Evolutionary conservation across 352 stramenopile species (phyloP).

Genomic region (Globisporangium orthogonon): DNA sequence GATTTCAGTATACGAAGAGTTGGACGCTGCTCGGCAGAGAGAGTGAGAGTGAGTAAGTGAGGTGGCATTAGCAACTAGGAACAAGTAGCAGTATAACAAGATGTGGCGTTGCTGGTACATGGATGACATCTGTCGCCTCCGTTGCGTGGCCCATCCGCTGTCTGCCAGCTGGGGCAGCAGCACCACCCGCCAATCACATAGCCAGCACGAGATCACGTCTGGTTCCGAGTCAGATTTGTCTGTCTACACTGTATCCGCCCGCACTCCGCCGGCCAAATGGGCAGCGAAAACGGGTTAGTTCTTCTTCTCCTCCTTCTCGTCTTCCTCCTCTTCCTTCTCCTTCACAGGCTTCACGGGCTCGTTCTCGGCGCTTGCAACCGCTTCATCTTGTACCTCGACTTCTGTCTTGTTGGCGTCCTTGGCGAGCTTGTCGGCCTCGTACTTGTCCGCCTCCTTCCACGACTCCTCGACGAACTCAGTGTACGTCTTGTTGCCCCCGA

Average conservation of each 20-base stretch:
- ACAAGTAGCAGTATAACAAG: background rate
- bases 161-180: no score
- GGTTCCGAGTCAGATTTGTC: background rate
- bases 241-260: background rate
- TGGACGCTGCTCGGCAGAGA: background rate
- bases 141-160: no score
- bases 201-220: no score
- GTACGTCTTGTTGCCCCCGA: slow-evolving; percentile 93
- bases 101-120: background rate
- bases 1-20: background rate
- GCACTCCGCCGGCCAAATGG: background rate
- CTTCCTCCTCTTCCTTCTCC: background rate
- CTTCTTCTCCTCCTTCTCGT: background rate
- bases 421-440: slow-evolving; percentile 59
- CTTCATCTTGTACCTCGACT: slow-evolving; percentile 11
- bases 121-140: background rate
- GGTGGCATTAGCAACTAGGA: no score
- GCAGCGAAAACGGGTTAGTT: background rate
- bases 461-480: slow-evolving; percentile 93
- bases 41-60: background rate
- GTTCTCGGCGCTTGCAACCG: slow-evolving; percentile 4
- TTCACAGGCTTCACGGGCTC: background rate
- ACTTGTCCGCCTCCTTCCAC: slow-evolving; percentile 80
- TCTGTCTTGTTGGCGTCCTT: slow-evolving; percentile 14
- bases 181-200: no score